Evolutionary conservation across 345 rosid species (phyloP), one percentile per base, ranked within the genome.

Genomic region (Conringia planisiliqua): DNA sequence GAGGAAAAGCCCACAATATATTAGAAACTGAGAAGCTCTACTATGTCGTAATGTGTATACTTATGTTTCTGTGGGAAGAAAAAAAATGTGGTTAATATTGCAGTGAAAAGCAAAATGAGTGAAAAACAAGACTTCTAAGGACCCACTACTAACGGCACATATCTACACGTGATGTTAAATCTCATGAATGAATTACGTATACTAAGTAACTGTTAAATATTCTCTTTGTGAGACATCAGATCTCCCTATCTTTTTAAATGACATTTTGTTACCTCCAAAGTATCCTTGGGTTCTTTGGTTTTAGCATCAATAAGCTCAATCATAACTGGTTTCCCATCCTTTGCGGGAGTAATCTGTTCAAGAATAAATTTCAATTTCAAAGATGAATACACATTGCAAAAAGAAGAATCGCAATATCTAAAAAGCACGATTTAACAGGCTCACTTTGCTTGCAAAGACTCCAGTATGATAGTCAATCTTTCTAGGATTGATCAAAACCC

Each of bases 251-350:
- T 39, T 62, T 17, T 26, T 22, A 38, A 14, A 44, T 44, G 20
- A 76, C 18, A 47, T 68, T 62, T 44, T 44, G 66, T 77, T 86
- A 92, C 99, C 99, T 95, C 97, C 79, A 95, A 83, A 4, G 83
- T 88, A 62, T 90, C 97, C 78, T 80, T 90, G 48, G 36, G 90
- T 78, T 95, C 94, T 86, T 95, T 95, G 14, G 99, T 95, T 76
- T 95, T 95, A 59, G 99, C 99, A 86, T 92, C 99, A 55, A 84
- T 87, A 78, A 95, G 99, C 86, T 95, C 98, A 80, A 95, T 95
- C 62, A 54, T 64, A 62, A 95, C 99, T 69, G 98, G 98, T 66
- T 90, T 95, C 30, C 99, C 98, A 82, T 95, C 94, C 76, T 81
- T 89, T 10, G 92, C 99, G 0, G 99, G 98, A 73, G 98, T 95